Conservation (phyloP, 176 grass and related monocot species). For the Eragrostis nindensis region DNA sequence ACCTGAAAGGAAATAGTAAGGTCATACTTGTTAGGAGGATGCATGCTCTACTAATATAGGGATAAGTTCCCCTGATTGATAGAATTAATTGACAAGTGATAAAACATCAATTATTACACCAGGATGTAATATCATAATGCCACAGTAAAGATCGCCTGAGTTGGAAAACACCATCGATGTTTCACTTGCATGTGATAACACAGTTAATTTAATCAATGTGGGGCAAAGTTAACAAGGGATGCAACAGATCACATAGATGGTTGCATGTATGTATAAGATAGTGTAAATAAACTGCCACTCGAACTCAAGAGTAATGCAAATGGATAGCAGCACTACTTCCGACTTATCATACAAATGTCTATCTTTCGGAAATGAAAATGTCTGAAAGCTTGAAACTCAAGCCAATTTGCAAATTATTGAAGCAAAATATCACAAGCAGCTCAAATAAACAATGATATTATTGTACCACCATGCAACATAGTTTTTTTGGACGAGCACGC, state of each 20-base stretch:
- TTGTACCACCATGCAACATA: background rate
- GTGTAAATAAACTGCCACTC: background rate
- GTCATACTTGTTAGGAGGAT: background rate
- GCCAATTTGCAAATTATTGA: background rate
- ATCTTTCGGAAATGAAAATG: background rate
- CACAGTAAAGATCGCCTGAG: background rate
- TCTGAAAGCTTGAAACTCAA: background rate
- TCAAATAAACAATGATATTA: background rate
- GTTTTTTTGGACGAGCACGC: no score
- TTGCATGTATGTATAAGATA: background rate
- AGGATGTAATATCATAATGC: background rate
- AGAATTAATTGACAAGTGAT: background rate
- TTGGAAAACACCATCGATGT: background rate
- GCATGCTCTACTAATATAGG: background rate
- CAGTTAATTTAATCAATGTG: background rate
- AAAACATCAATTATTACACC: background rate
- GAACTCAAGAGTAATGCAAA: background rate
- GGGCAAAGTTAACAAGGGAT: no score
- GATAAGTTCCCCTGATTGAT: background rate
- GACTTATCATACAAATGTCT: background rate
- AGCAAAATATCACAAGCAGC: background rate
- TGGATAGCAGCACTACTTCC: background rate
- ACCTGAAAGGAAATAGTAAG: constrained; percentile 40
- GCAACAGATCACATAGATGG: no score
- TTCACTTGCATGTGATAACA: background rate